Evolutionary conservation across 2,329 filamentous ascomycete genomes (phyloP), one percentile per base, ranked within the genome.

Genomic region (Monilinia aucupariae): DNA sequence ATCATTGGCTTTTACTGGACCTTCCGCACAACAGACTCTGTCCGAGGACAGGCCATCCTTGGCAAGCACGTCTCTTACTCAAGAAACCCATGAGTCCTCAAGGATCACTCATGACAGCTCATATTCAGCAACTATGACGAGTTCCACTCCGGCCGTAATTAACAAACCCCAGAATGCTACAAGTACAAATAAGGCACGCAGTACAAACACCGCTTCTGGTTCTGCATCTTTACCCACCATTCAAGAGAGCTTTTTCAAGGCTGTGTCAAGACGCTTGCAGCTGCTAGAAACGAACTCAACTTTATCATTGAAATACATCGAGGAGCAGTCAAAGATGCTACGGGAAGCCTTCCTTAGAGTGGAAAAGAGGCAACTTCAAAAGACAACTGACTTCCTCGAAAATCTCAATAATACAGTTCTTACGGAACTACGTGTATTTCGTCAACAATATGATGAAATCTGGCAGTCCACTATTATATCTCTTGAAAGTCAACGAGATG

Each of bases 191-290:
- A 71, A 68, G 51, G 68, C 67, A 13, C 72, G 72, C 61, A 72
- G 52, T 68, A 71, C 75, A 62, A 78, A 68, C 70, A 78, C 75
- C 30, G 64, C 75, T 32, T 77, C 79, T 10, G 71, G 80, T 1
- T 74, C 81, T 9, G 75, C 82, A 1, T 76, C 88, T 1, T 84
- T 86, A 0, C 92, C 93, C 2, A 92, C 92, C 0, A 94, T 96
- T 0, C 94, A 99, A 75, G 94, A 99, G 74, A 94, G 90, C 1
- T 97, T 99, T 76, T 99, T 97, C 82, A 97, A 97, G 75, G 91
- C 92, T 4, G 88, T 97, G 10, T 91, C 92, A 67, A 97, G 97
- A 75, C 90, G 94, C 1, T 82, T 99, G 5, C 90, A 93, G 68
- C 87, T 92, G 70, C 85, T 97, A 9, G 94, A 99, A 75, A 85